Evolutionary conservation across 345 rosid species (phyloP).

Genomic region (Noccaea caerulescens): DNA sequence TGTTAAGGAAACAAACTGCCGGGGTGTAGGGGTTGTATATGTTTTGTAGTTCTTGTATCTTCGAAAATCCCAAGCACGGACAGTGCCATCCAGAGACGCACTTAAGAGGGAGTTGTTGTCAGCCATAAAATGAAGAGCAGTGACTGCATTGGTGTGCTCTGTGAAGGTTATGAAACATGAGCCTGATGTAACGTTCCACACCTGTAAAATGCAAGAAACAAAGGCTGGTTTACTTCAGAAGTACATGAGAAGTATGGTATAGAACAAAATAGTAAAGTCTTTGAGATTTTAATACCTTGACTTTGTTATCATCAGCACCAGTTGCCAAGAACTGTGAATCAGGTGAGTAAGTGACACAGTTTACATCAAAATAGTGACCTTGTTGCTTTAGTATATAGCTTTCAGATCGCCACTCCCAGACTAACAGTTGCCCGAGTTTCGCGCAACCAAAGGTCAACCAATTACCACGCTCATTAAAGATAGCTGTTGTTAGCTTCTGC

Average conservation of each 20-base stretch:
- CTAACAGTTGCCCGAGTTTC: constrained; percentile 87
- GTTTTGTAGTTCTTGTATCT: constrained; percentile 95
- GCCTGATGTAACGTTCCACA: constrained; percentile 94
- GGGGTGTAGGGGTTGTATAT: constrained; percentile 86
- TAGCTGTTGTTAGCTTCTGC: constrained; percentile 85
- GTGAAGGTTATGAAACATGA: constrained; percentile 95
- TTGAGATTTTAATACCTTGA: constrained; percentile 61
- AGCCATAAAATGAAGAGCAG: constrained; percentile 95
- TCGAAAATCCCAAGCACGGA: constrained; percentile 98
- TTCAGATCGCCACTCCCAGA: constrained; percentile 98
- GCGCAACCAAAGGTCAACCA: constrained; percentile 98
- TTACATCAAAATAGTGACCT: constrained; percentile 96
- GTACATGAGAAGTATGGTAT: constrained; percentile 4
- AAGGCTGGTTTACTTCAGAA: not conserved
- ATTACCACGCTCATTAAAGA: constrained; percentile 84
- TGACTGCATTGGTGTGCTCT: constrained; percentile 92
- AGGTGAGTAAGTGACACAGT: constrained; percentile 86
- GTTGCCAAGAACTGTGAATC: constrained; percentile 95
- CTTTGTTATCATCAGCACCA: constrained; percentile 98
- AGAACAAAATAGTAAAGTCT: not conserved
- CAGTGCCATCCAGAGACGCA: constrained; percentile 95
- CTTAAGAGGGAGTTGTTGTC: constrained; percentile 87
- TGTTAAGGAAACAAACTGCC: constrained; percentile 94
- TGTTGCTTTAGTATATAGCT: constrained; percentile 96
- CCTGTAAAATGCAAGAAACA: constrained; percentile 51